A percentile compares a stretch with the other conserved stretches of the same genome.
Evolutionary conservation across 805 yeast genomes (phyloP).

Genomic region (Sugiyamaella mastotermitis): DNA sequence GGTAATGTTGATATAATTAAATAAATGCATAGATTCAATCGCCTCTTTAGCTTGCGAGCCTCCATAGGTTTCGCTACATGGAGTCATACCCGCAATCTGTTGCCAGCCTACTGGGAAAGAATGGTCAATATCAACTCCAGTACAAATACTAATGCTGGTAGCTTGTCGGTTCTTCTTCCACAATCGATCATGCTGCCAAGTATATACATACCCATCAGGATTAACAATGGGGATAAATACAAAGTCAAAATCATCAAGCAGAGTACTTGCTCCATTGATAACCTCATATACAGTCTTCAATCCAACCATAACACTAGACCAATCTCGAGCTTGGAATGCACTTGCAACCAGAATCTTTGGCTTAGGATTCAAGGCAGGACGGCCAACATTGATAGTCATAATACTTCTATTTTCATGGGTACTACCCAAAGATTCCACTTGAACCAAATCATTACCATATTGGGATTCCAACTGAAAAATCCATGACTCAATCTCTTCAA

Average conservation of each 20-base stretch:
- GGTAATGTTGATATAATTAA: constrained; percentile 17
- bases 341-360: constrained; percentile 72
- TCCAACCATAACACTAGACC: constrained; percentile 72
- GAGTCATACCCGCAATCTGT: constrained; percentile 29
- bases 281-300: constrained; percentile 50
- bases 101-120: constrained; percentile 51
- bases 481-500: constrained; percentile 69
- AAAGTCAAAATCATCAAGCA: constrained; percentile 56
- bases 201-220: constrained; percentile 84
- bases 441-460: constrained; percentile 54
- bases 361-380: constrained; percentile 30
- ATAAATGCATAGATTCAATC: constrained; percentile 39
- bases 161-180: constrained; percentile 89
- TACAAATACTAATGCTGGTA: constrained; percentile 58
- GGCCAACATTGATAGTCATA: constrained; percentile 55
- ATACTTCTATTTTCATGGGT: constrained; percentile 71
- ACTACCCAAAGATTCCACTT: constrained; percentile 61
- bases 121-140: constrained; percentile 80
- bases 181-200: constrained; percentile 74
- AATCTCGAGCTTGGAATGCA: constrained; percentile 86
- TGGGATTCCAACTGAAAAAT: constrained; percentile 43
- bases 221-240: constrained; percentile 77
- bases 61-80: constrained; percentile 78
- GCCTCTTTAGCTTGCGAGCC: constrained; percentile 72
- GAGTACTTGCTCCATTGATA: constrained; percentile 33